Conservation (phyloP, 2,329 filamentous ascomycete species). For the Aspergillus sp. region DNA sequence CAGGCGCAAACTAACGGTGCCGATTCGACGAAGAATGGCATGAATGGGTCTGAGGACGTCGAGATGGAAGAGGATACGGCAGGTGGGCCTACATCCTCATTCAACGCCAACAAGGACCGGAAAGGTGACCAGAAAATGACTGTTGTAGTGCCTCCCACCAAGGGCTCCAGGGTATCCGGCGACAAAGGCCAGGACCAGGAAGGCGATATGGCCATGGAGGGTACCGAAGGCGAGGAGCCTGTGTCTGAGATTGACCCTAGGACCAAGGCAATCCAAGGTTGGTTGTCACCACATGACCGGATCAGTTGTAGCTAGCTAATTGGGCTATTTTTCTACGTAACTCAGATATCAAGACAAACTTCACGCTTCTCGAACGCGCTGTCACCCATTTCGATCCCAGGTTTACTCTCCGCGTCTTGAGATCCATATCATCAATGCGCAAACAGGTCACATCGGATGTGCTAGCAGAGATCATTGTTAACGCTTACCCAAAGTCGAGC, state of each 20-base stretch:
- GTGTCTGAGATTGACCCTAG: slow-evolving; percentile 46
- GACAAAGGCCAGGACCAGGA: slow-evolving; percentile 61
- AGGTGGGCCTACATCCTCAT: slow-evolving; percentile 50
- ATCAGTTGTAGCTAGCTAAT: slow-evolving; percentile 7
- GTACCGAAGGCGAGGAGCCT: slow-evolving; percentile 43
- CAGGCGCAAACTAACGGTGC: slow-evolving; percentile 67
- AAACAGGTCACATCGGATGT: slow-evolving; percentile 85
- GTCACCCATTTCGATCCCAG: slow-evolving; percentile 91
- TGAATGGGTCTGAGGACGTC: slow-evolving; percentile 65
- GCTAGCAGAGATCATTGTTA: slow-evolving; percentile 74
- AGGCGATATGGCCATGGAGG: slow-evolving; percentile 71
- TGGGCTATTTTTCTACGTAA: neutral
- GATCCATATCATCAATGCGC: slow-evolving; percentile 92
- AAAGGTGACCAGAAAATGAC: slow-evolving; percentile 78
- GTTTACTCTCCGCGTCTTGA: slow-evolving; percentile 89
- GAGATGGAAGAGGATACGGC: slow-evolving; percentile 67
- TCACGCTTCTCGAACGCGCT: slow-evolving; percentile 84
- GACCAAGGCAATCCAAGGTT: slow-evolving; percentile 52
- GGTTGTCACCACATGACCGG: slow-evolving; percentile 14
- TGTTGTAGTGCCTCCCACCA: slow-evolving; percentile 73
- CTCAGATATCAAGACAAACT: slow-evolving; percentile 92
- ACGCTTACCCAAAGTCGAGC: slow-evolving; percentile 72
- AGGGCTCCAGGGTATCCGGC: slow-evolving; percentile 60
- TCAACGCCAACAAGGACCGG: slow-evolving; percentile 65
- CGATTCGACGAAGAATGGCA: slow-evolving; percentile 67